Conservation (phyloP, 768 basidiomycete genomes). For the Boletus tomentosulus region DNA sequence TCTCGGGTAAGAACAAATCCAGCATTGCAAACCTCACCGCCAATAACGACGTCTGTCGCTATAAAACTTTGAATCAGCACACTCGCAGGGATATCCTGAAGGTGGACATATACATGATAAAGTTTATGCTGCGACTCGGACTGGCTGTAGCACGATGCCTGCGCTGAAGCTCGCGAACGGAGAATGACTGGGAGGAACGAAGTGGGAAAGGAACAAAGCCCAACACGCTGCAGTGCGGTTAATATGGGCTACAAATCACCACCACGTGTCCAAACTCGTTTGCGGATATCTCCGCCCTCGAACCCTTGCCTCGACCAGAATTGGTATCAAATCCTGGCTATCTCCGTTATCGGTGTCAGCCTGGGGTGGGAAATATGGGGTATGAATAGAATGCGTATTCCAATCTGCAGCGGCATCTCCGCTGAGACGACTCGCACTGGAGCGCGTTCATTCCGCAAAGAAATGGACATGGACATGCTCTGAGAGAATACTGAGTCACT, state of each 20-base stretch:
- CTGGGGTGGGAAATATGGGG: no score
- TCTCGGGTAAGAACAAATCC: background rate
- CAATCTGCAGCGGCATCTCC: no score
- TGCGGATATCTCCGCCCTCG: background rate
- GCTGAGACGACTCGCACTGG: no score
- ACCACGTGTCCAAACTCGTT: background rate
- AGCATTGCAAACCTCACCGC: background rate
- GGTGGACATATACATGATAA: background rate
- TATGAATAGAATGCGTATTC: no score
- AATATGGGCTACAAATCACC: background rate
- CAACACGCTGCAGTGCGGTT: background rate
- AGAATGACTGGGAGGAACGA: background rate
- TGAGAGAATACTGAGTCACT: no score
- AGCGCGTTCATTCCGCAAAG: no score
- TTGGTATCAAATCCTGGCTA: background rate
- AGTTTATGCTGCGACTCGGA: background rate
- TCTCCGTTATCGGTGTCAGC: background rate
- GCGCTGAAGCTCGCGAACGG: background rate
- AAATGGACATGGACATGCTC: no score
- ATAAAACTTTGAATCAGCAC: background rate
- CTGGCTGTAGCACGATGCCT: background rate
- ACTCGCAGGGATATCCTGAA: no score
- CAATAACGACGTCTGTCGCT: background rate
- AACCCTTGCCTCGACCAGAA: no score
- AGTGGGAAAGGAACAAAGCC: background rate